A percentile compares a stretch with the other conserved stretches of the same genome.
phyloP scores from a whole-genome alignment of 345 rosid genomes.

The Salix suchowensis region DNA sequence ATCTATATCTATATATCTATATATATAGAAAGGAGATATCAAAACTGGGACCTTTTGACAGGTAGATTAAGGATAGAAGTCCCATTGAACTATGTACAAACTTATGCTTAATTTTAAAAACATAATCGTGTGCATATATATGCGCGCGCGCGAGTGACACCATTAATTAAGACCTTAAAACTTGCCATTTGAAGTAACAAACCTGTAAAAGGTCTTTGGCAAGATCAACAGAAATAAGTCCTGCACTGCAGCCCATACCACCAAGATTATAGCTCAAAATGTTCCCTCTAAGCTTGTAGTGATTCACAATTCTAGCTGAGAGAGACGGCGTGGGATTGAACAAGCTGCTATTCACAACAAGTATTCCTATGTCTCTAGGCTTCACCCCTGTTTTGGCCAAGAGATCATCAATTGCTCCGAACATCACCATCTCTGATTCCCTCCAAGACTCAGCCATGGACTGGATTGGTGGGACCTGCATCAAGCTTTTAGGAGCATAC shows the following conservation, averaged over 20 bases:
- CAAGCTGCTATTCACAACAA: constrained; percentile 23
- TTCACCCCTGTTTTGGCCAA: constrained; percentile 10
- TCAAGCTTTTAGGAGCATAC: constrained; percentile 4
- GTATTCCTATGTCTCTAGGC: constrained; percentile 14
- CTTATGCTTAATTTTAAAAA: too few relatives aligned
- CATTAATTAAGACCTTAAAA: too few relatives aligned
- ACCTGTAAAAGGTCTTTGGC: constrained; percentile 14
- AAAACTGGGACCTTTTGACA: too few relatives aligned
- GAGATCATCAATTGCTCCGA: constrained; percentile 21
- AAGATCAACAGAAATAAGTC: constrained; percentile 16
- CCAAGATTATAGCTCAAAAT: constrained; percentile 24
- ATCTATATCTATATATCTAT: too few relatives aligned
- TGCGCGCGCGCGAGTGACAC: too few relatives aligned
- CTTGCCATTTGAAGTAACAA: neutral
- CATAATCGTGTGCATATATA: too few relatives aligned
- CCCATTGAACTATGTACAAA: too few relatives aligned
- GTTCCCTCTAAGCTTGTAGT: constrained; percentile 18
- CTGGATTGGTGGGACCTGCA: neutral
- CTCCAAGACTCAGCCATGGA: constrained; percentile 1
- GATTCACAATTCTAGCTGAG: constrained; percentile 17
- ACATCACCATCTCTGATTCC: constrained; percentile 15
- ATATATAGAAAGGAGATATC: too few relatives aligned
- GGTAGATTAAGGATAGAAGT: too few relatives aligned
- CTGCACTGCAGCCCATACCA: constrained; percentile 32
- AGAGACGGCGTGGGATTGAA: constrained; percentile 27